phyloP scores from a whole-genome alignment of 345 rosid species.

The Orychophragmus violaceus region DNA sequence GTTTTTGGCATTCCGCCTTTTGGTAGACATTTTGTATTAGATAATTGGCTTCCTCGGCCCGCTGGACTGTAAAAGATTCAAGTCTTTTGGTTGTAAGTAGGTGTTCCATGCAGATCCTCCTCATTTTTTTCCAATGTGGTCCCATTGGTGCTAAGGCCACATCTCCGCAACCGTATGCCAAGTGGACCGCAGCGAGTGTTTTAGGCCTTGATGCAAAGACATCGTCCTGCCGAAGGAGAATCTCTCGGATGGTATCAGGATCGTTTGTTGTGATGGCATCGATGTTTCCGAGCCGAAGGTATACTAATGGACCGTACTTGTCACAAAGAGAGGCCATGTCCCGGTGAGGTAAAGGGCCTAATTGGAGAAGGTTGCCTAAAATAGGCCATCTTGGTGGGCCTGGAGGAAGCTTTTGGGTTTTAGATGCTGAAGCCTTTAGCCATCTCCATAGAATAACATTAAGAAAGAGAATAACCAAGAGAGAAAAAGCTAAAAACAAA shows the following conservation, averaged over 20 bases:
- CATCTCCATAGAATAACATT: slow-evolving; percentile 27
- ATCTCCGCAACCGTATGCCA: slow-evolving; percentile 70
- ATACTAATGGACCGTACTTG: slow-evolving; percentile 69
- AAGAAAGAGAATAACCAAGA: slow-evolving; percentile 10
- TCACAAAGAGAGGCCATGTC: slow-evolving; percentile 62
- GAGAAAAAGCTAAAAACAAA: background rate
- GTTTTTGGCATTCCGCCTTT: slow-evolving; percentile 26
- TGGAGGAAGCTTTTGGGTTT: slow-evolving; percentile 51
- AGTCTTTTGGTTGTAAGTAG: slow-evolving; percentile 32
- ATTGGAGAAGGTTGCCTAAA: slow-evolving; percentile 77
- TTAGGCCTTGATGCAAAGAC: slow-evolving; percentile 80
- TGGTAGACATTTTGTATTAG: slow-evolving; percentile 37
- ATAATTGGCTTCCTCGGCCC: slow-evolving; percentile 25
- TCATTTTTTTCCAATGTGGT: slow-evolving; percentile 40
- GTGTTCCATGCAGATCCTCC: slow-evolving; percentile 39
- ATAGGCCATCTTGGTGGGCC: slow-evolving; percentile 81
- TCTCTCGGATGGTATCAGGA: slow-evolving; percentile 59
- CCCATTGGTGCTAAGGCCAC: slow-evolving; percentile 82
- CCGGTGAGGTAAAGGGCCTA: slow-evolving; percentile 66
- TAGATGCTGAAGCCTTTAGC: slow-evolving; percentile 11
- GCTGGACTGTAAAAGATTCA: slow-evolving; percentile 17
- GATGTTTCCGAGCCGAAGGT: slow-evolving; percentile 63
- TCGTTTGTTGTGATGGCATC: slow-evolving; percentile 83
- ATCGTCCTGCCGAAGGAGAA: slow-evolving; percentile 66
- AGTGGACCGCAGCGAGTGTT: slow-evolving; percentile 70